Base-by-base conservation (phyloP, 2,329 filamentous ascomycete genomes). In the Penicillium aurantiogriseum region DNA sequence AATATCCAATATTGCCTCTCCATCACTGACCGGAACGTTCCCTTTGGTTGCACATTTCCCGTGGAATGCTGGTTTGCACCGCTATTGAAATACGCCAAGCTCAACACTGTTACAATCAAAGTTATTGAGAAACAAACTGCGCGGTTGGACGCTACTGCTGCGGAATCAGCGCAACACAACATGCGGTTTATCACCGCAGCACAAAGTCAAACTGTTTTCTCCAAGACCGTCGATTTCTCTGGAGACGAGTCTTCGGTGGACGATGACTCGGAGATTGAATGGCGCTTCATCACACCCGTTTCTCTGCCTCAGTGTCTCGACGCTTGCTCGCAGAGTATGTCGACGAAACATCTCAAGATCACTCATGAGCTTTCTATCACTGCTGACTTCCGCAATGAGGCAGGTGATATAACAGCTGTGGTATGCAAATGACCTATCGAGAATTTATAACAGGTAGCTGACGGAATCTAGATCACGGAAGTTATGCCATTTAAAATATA, bases 11-110 rank as follows among this genome's bases (percentile, higher is more conserved):
- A 67, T 35, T 40, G 46, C 23, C 33, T 67, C 13, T 67, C 65
- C 6, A 61, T 67, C 3, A 56, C 58, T 3, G 54, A 62, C 11
- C 44, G 45, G 6, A 60, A 61, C 11, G 59, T 67, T 38, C 65
- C 63, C 0, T 64, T 67, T 19, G 65, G 61, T 15, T 62, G 58
- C 19, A 61, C 48, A 29, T 65, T 67, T 17, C 56, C 64, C 1
- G 51, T 67, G 5, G 51, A 66, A 21, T 62, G 58, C n/a, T 61
- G 55, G 46, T 43, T 67, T 40, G 58, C 60, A 1, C 60, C 65
- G 9, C 35, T 66, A 4, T 46, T 51, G 5, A 63, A 66, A 25
- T 49, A 39, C 4, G 21, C 56, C 10, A 56, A 44, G 13, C 46
- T 66, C 7, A 27, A 31, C 5, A 33, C 46, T 5, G 44, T 67